Evolutionary conservation across 768 basidiomycete species (phyloP), one percentile per base, ranked within the genome.

Genomic region (Serendipita vermifera): DNA sequence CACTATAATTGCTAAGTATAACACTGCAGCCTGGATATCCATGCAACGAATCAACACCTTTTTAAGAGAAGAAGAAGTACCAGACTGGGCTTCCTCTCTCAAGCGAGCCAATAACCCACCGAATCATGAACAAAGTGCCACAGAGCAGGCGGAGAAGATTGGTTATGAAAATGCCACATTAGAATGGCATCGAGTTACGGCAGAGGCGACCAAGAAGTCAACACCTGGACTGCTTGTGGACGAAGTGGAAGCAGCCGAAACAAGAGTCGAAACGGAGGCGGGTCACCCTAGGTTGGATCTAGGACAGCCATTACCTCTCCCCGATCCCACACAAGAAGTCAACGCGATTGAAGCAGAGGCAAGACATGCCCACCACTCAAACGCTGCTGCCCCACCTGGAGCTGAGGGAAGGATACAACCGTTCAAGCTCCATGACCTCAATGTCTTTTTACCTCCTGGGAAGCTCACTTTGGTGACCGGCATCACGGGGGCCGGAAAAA

Each of bases 21-120:
- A n/a, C 2, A 58, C 69, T 0, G 62, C 67, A 79, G 81, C 85
- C 5, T 81, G 82, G 63, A 82, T 92, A 20, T 85, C 86, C 3
- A 82, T 90, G 78, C 78, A 83, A 63, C 79, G 87, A 54, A 87
- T 92, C 58, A 81, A 88, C 63, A 72, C 68, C 3, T 88, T 84
- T 67, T 71, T 88, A 1, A 70, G 70, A 3, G 87, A 89, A 66
- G 76, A 77, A 15, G 87, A 91, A 65, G 84, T 90, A 2, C 81
- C 83, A 0, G 77, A 77, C 31, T 87, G 84, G 83, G 87, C 85
- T 1, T 83, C 81, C 2, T 78, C 82, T 0, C 68, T 89, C 38
- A 77, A 77, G 57, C 65, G 67, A 20, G n/a, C 20, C 4, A 11
- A 7, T 9, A 26, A 7, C 46, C 46, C 46, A 7, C 15, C 39